phyloP scores from a whole-genome alignment of 208 protist genomes.

The Pavlovales sp. region DNA sequence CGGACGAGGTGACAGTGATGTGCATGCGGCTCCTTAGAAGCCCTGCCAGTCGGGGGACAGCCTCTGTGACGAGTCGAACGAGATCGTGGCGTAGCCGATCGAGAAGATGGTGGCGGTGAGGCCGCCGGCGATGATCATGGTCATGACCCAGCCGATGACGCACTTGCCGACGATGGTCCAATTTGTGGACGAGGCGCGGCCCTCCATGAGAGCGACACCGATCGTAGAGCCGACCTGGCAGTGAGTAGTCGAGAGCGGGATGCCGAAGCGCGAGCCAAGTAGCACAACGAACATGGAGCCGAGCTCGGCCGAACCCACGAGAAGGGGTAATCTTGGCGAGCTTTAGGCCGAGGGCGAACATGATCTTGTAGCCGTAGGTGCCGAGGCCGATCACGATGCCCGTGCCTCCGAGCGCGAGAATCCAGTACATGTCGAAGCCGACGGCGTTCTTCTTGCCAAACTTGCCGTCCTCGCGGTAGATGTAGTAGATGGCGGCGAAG shows the following conservation, averaged over 20 bases:
- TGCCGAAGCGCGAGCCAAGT: constrained; percentile 3
- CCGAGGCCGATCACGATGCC: background rate
- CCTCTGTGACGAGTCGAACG: background rate
- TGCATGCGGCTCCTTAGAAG: no score
- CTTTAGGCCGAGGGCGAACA: background rate
- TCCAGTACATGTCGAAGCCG: background rate
- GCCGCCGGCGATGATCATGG: background rate
- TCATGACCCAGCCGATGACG: constrained; percentile 3
- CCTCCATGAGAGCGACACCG: background rate
- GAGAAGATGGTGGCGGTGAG: background rate
- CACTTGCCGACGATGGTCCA: background rate
- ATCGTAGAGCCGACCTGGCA: constrained; percentile 35
- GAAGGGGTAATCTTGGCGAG: background rate
- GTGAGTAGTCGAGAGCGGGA: constrained; percentile 33
- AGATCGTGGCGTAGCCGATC: background rate
- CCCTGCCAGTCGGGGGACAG: no score
- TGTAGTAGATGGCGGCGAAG: constrained; percentile 16
- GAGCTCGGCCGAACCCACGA: background rate
- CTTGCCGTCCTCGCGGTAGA: background rate
- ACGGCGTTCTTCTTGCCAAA: background rate
- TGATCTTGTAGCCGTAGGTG: constrained; percentile 14
- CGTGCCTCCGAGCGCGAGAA: background rate
- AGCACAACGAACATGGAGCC: background rate
- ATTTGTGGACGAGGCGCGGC: background rate
- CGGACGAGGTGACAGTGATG: no score